Conservation (phyloP, 192 early-diverging fungal species). For the Endogone sp. region DNA sequence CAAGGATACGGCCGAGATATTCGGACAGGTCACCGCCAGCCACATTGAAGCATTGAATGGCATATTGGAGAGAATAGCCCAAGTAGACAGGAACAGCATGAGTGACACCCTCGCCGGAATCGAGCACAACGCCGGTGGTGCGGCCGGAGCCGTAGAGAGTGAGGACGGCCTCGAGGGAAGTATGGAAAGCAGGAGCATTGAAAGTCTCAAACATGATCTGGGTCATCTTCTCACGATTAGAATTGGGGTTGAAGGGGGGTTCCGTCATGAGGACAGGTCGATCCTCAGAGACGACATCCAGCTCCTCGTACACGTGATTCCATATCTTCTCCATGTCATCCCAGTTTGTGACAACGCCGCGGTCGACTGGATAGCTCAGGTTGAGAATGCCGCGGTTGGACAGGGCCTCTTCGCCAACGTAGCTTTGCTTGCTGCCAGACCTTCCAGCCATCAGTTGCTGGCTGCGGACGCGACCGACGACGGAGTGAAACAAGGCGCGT, state of each 20-base stretch:
- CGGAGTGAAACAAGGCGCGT: constrained; percentile 82
- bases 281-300: constrained; percentile 96
- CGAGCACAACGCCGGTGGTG: constrained; percentile 97
- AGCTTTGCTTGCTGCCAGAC: constrained; percentile 88
- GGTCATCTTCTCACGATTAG: constrained; percentile 98
- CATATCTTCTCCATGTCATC: constrained; percentile 94
- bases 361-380: constrained; percentile 85
- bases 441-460: constrained; percentile 87
- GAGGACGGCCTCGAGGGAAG: constrained; percentile 91
- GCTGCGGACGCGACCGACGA: constrained; percentile 83
- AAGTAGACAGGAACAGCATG: constrained; percentile 98
- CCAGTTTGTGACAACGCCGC: constrained; percentile 93
- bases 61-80: constrained; percentile 92
- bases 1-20: constrained; percentile 88
- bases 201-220: constrained; percentile 99
- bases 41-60: constrained; percentile 93
- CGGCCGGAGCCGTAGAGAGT: constrained; percentile 95
- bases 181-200: constrained; percentile 95
- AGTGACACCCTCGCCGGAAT: constrained; percentile 97
- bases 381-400: constrained; percentile 86
- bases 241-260: constrained; percentile 96
- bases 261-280: constrained; percentile 96
- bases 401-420: constrained; percentile 88
- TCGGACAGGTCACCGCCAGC: constrained; percentile 97
- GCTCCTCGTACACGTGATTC: constrained; percentile 99